Conservation (phyloP, 257 asterid genomes). For the Buddleja alternifolia region DNA sequence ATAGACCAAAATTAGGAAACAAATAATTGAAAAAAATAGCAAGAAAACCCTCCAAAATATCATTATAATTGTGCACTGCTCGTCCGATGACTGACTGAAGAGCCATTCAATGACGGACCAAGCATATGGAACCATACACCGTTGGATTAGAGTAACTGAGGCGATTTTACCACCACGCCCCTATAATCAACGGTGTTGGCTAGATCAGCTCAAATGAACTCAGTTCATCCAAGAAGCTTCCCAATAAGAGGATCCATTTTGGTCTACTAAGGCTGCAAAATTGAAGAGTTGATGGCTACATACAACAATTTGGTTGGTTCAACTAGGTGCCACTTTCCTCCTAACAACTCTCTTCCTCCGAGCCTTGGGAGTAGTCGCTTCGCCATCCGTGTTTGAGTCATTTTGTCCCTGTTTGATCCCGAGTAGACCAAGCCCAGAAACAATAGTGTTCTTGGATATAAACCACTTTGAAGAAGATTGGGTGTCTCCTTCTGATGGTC, state of each 20-base stretch:
- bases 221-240: constrained; percentile 1
- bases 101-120: no score
- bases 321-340: constrained; percentile 74
- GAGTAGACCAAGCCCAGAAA: constrained; percentile 88
- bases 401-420: constrained; percentile 73
- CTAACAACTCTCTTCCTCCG: constrained; percentile 81
- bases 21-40: constrained; percentile 26
- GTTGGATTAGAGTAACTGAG: no score
- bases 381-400: constrained; percentile 46
- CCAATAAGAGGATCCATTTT: constrained; percentile 14
- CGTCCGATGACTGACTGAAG: background rate
- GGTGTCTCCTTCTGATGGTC: constrained; percentile 67
- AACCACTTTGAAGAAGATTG: constrained; percentile 86
- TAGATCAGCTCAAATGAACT: background rate
- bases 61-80: constrained; percentile 26
- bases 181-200: no score
- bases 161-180: no score
- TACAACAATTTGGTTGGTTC: constrained; percentile 29
- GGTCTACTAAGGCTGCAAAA: constrained; percentile 50
- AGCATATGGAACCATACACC: no score
- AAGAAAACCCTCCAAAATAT: constrained; percentile 20
- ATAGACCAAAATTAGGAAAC: constrained; percentile 26
- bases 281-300: constrained; percentile 36
- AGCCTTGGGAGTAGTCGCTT: constrained; percentile 61
- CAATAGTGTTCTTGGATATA: constrained; percentile 82